Percentiles rank a stretch among this genome's conserved stretches.
These are phyloP conservation scores for Rhexocercosporidium sp. DNA, from an alignment of 2,329 filamentous ascomycete species.

Conservation along the genomic window DNA sequence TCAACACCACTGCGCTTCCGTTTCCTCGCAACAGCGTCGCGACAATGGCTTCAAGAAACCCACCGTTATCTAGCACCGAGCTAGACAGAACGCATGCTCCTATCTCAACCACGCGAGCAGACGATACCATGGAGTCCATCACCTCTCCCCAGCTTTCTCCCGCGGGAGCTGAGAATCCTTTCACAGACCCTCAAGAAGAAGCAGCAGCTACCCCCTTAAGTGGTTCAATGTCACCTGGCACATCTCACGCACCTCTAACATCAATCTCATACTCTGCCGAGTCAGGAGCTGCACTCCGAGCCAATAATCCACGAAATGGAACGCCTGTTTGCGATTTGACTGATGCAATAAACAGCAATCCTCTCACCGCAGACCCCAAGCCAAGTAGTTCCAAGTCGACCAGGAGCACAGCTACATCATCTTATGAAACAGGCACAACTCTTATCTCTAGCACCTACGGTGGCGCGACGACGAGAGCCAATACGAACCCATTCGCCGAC, in stretches of 20 bases:
- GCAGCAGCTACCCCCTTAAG: background rate
- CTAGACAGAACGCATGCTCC: background rate
- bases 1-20: background rate
- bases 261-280: too few relatives aligned
- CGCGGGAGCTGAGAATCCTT: background rate
- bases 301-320: background rate
- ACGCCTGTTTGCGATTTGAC: background rate
- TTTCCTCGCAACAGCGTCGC: background rate
- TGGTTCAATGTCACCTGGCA: background rate
- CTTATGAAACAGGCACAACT: background rate
- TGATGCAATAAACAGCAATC: background rate
- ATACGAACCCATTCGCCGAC: slow-evolving; percentile 6
- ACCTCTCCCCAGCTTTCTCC: background rate
- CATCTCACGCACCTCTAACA: background rate
- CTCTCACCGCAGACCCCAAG: background rate
- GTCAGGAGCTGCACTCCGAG: background rate
- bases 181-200: background rate
- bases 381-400: slow-evolving; percentile 1
- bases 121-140: background rate
- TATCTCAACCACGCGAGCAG: background rate
- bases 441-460: background rate
- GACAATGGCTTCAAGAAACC: background rate
- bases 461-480: background rate
- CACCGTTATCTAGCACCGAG: background rate
- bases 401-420: background rate